Conservation (phyloP, 306 rosid genomes). For the Oemleria cerasiformis region DNA sequence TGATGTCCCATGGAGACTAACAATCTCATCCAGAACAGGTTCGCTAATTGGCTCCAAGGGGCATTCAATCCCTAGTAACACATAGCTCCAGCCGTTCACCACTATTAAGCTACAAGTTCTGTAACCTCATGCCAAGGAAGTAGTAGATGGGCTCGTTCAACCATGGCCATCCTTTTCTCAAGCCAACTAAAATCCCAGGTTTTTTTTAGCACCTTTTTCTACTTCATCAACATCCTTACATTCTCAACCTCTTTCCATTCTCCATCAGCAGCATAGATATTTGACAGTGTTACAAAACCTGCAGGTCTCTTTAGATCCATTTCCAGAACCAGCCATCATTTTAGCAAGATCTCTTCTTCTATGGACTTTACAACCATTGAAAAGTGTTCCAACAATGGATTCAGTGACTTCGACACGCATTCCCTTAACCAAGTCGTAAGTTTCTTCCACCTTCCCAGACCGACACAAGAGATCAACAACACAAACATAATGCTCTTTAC, state of each 20-base stretch:
- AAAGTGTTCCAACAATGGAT: slow-evolving; percentile 59
- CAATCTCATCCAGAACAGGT: too few species aligned
- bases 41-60: too few species aligned
- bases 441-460: slow-evolving; percentile 58
- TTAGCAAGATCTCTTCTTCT: slow-evolving; percentile 61
- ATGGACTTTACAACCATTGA: slow-evolving; percentile 60
- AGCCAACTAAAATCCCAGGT: slow-evolving; percentile 56
- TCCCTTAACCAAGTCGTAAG: slow-evolving; percentile 43
- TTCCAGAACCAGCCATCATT: slow-evolving; percentile 40
- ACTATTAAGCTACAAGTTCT: too few species aligned
- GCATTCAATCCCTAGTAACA: too few species aligned
- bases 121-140: too few species aligned
- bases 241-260: too few species aligned
- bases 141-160: too few species aligned
- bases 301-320: slow-evolving; percentile 51
- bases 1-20: too few species aligned
- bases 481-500: slow-evolving; percentile 56
- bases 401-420: slow-evolving; percentile 45
- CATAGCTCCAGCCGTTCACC: too few species aligned
- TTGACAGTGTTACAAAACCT: slow-evolving; percentile 54
- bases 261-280: slow-evolving; percentile 64
- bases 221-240: slow-evolving; percentile 56
- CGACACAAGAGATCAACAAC: slow-evolving; percentile 64
- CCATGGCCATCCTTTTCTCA: slow-evolving; percentile 24
- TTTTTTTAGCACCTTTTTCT: slow-evolving; percentile 39